These are phyloP conservation scores for Gymnopilus dilepis DNA, from an alignment of 768 basidiomycete species.

Conservation along the genomic window DNA sequence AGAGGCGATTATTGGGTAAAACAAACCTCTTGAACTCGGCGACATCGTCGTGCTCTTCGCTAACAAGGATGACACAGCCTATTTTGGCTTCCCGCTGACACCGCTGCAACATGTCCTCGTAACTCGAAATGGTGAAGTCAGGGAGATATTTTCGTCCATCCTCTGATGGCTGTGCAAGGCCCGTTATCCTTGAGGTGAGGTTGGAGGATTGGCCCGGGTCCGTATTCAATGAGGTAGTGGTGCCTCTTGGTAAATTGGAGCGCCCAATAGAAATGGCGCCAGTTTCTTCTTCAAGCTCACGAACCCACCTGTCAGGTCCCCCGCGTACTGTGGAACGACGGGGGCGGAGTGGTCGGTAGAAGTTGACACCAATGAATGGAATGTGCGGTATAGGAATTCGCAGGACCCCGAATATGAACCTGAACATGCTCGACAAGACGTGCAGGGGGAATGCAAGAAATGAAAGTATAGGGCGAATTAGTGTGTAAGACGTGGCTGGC, in stretches of 20 bases:
- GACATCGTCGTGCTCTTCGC: constrained; percentile 90
- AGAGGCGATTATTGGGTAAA: not conserved
- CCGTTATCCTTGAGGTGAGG: constrained; percentile 39
- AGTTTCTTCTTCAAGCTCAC: constrained; percentile 84
- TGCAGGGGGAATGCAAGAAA: constrained; percentile 65
- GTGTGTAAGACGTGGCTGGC: constrained; percentile 25
- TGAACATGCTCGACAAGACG: constrained; percentile 61
- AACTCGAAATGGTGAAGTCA: constrained; percentile 80
- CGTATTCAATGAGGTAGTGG: constrained; percentile 40
- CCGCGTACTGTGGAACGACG: constrained; percentile 46
- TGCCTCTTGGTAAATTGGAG: constrained; percentile 34
- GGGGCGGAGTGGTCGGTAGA: constrained; percentile 46
- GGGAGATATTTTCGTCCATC: constrained; percentile 64
- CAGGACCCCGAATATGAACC: constrained; percentile 69
- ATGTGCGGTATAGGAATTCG: constrained; percentile 70
- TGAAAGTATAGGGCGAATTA: constrained; percentile 46
- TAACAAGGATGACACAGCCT: constrained; percentile 82
- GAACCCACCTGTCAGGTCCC: constrained; percentile 77
- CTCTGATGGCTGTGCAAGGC: constrained; percentile 29
- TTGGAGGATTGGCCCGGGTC: constrained; percentile 51
- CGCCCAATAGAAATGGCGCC: constrained; percentile 69
- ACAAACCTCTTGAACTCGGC: constrained; percentile 82
- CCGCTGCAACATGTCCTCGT: constrained; percentile 75
- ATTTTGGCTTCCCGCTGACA: constrained; percentile 78
- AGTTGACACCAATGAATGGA: constrained; percentile 52